Evolutionary conservation across 2,329 filamentous ascomycete genomes (phyloP).

Genomic region (Penicillium janthinellum): DNA sequence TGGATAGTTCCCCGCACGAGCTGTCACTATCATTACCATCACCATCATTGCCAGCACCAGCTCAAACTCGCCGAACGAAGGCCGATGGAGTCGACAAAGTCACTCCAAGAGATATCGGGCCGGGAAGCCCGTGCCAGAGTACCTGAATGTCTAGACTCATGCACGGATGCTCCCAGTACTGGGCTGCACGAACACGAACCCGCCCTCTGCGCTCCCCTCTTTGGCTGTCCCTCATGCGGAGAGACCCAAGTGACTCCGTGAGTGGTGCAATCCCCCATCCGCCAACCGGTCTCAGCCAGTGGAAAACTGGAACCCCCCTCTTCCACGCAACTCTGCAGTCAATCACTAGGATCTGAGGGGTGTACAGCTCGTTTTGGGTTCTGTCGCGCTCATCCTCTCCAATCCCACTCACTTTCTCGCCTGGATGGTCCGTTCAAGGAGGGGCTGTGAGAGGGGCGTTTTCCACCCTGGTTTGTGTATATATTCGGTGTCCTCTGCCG

Average conservation of each 20-base stretch:
- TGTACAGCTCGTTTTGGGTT: constrained; percentile 15
- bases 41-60: background rate
- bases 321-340: background rate
- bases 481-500: constrained; percentile 8
- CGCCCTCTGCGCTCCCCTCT: constrained; percentile 10
- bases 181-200: constrained; percentile 12
- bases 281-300: constrained; percentile 9
- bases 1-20: constrained; percentile 13
- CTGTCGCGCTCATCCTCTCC: background rate
- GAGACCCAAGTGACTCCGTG: constrained; percentile 10
- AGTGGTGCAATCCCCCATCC: constrained; percentile 17
- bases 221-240: constrained; percentile 25
- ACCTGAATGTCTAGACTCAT: background rate
- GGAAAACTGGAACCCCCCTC: background rate
- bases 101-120: background rate
- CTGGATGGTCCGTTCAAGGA: constrained; percentile 5
- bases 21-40: background rate
- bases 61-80: background rate
- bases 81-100: background rate
- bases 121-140: background rate
- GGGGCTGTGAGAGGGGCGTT: constrained; percentile 9
- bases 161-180: background rate
- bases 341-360: constrained; percentile 11
- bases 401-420: background rate
- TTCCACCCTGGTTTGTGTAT: constrained; percentile 4